Conservation (phyloP, 805 yeast species). For the Lachancea nothofagi region DNA sequence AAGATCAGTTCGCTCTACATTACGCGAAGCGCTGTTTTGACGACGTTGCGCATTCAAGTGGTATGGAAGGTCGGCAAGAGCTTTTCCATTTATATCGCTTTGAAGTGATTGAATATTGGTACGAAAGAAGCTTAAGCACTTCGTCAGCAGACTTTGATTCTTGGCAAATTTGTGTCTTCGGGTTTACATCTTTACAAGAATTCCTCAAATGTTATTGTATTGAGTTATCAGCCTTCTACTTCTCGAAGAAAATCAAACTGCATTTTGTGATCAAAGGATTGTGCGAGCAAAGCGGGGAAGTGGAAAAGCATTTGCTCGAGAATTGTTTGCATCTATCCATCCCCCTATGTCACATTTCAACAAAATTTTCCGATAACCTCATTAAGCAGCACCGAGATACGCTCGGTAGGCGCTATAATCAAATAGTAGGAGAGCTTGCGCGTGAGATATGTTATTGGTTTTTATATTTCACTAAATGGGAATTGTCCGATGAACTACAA, state of each 20-base stretch:
- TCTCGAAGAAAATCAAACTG: conserved; percentile 15
- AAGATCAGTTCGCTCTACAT: conserved; percentile 15
- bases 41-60: conserved; percentile 1
- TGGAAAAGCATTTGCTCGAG: conserved; percentile 13
- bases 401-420: conserved; percentile 12
- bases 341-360: conserved; percentile 17
- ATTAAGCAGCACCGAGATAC: conserved; percentile 10
- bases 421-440: neutral
- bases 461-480: conserved; percentile 9
- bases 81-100: conserved; percentile 23
- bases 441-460: conserved; percentile 9
- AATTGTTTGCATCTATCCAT: conserved; percentile 15
- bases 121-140: conserved; percentile 3
- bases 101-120: conserved; percentile 22
- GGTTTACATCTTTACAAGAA: conserved; percentile 11
- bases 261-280: conserved; percentile 12
- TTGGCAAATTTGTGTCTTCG: conserved; percentile 23
- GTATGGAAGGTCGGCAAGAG: conserved; percentile 5
- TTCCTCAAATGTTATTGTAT: conserved; percentile 14
- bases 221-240: conserved; percentile 20
- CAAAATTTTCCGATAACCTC: conserved; percentile 13
- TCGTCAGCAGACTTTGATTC: neutral
- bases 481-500: neutral
- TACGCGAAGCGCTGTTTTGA: conserved; percentile 13
- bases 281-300: conserved; percentile 4